Base-by-base conservation (phyloP, 805 yeast species). In the Candida cerambycidarum region DNA sequence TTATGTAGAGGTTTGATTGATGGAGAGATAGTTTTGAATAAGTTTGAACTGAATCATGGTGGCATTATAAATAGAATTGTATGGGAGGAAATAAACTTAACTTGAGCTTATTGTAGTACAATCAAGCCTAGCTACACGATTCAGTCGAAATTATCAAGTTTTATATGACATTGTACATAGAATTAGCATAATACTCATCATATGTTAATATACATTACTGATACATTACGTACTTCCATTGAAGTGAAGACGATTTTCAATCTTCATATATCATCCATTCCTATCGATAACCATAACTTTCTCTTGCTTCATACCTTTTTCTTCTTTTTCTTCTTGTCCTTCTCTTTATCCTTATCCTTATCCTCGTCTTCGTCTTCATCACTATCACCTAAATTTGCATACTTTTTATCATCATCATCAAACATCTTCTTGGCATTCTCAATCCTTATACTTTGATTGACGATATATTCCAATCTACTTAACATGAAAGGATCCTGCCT, bases 401-500 rank as follows among this genome's bases (percentile, higher is more conserved):
- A 40, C 18, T 36, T 43, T 23, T 43, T 53, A 16, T 54, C 55
- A 38, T 62, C 60, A 27, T 66, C 67, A 39, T 69, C 73, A 48
- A 64, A 65, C 56, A 65, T 58, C 59, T 67, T 67, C 61, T 63
- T 68, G 9, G 71, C 74, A 42, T 56, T 56, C 38, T 61, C 69
- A 43, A 70, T 69, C 42, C 54, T 58, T 28, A 59, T 56, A 40
- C 63, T 63, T 48, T 61, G 72, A 39, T 68, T 69, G 23, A 65
- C 54, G 41, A 69, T 69, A 46, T 69, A 68, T 45, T 65, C 62
- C 52, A 67, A 54, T 40, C 76, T 52, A 34, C 73, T 65, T 41
- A 70, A 54, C 49, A 68, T 70, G 51, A 58, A 56, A 3, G 76
- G 75, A 39, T 70, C 76, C 44, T 69, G 61, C 11, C 69, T 54